These are phyloP conservation scores for Lenwebbia sp. DNA, from an alignment of 345 rosid species.

Conservation along the genomic window DNA sequence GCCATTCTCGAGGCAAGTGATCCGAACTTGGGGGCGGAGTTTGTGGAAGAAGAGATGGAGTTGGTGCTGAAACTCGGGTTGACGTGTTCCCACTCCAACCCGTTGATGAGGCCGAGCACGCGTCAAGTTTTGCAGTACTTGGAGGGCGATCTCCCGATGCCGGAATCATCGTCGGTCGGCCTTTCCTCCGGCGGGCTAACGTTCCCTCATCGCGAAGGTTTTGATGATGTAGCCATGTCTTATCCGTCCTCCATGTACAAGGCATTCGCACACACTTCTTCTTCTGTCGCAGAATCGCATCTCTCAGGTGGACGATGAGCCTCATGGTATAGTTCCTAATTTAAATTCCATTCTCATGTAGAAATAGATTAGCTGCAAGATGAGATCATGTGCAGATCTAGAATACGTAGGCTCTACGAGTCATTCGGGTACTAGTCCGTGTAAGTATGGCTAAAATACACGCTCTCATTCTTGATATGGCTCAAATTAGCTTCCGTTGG, in stretches of 20 bases:
- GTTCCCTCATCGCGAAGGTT: not conserved
- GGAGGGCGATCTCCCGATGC: not conserved
- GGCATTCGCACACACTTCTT: not conserved
- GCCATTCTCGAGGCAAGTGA: slow-evolving; percentile 19
- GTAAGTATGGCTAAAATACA: not conserved
- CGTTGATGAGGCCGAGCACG: slow-evolving; percentile 26
- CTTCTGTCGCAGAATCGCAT: not conserved
- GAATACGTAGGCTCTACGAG: too few species aligned
- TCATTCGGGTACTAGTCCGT: not conserved
- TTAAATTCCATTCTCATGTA: not conserved
- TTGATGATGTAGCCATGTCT: not conserved
- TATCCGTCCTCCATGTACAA: not conserved
- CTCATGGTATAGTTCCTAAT: not conserved
- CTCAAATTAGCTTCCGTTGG: not conserved
- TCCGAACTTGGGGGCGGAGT: slow-evolving; percentile 16
- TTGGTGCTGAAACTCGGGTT: slow-evolving; percentile 30
- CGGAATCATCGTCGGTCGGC: not conserved
- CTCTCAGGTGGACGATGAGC: not conserved
- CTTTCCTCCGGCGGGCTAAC: not conserved
- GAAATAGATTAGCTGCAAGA: not conserved
- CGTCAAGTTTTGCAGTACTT: slow-evolving; percentile 9
- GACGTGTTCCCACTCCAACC: slow-evolving; percentile 19
- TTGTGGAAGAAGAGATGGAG: slow-evolving; percentile 21
- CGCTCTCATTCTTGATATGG: not conserved
- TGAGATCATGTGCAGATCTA: not conserved